Base-by-base conservation (phyloP, 371 early-diverging fungal genomes). In the Mucor ambiguus region DNA sequence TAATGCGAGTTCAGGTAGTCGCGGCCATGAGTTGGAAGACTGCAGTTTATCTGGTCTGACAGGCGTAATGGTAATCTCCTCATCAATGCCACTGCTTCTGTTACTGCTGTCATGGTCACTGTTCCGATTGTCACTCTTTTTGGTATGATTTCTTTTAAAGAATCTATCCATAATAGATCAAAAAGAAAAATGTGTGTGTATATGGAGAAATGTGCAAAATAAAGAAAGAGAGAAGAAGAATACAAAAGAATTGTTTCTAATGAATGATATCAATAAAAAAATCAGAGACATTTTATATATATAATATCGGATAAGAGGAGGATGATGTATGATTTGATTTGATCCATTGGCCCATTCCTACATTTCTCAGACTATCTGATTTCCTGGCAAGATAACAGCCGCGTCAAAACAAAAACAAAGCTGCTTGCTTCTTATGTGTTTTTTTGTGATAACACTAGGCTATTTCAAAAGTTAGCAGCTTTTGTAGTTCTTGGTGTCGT, bases 1-100 rank as follows among this genome's bases (percentile, higher is more conserved):
- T 18, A 69, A 43, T 8, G 64, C 64, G 22, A 69, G 14, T 30
- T 60, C 60, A 18, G 69, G 69, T 9, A 69, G 37, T 20, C 32
- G 32, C 0, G 64, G 64, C 69, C 69, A 69, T 20, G 65, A 38
- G 16, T 56, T 26, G 37, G 61, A 41, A 8, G 59, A 1, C 14
- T 63, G 64, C 5, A 38, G 26, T 18, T 60, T 29, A 9, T 46
- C 22, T 26, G 49, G 18, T 24, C 43, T 43, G 29, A 43, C 28
- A 18, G 46, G 55, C 20, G 49, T 28, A 0, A 26, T 12, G 8
- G 48, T 49, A 29, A 43, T 24, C 8, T 60, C 38, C 10, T 55
- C 61, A 26, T 41, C 58, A 22, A 64, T 64, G 41, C 20, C 37
- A 44, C 24, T 35, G 46, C n/a, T 58, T 41, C 11, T 26, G 16